Evolutionary conservation across 2,329 filamentous ascomycete species (phyloP).

Genomic region (Fusarium floridanum): DNA sequence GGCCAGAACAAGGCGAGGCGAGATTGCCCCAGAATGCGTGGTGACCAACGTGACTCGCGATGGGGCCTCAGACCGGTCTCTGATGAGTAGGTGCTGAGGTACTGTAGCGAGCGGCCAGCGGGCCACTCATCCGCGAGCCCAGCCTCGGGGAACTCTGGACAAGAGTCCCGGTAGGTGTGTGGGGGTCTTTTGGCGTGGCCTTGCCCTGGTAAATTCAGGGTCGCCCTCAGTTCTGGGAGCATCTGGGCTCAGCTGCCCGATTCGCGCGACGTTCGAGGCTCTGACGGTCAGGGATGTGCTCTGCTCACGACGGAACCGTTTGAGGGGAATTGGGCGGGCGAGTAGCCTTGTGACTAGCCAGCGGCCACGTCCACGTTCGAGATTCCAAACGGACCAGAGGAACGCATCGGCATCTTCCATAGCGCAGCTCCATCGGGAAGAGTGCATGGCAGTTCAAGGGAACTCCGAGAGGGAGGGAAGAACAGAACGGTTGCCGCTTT

Average conservation of each 20-base stretch:
- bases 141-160: slow-evolving; percentile 29
- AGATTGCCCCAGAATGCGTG: slow-evolving; percentile 23
- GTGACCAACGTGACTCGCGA: slow-evolving; percentile 42
- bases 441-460: slow-evolving; percentile 13
- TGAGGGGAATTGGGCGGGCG: slow-evolving; percentile 11
- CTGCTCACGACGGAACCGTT: slow-evolving; percentile 39
- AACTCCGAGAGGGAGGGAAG: slow-evolving; percentile 17
- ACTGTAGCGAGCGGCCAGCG: slow-evolving; percentile 31
- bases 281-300: slow-evolving; percentile 13
- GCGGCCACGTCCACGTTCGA: slow-evolving; percentile 35
- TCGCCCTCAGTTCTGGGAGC: slow-evolving; percentile 30
- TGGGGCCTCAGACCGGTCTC: slow-evolving; percentile 41
- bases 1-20: slow-evolving; percentile 41
- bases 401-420: slow-evolving; percentile 18
- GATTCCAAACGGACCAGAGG: slow-evolving; percentile 38
- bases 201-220: slow-evolving; percentile 19
- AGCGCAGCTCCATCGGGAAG: slow-evolving; percentile 20
- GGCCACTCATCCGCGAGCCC: slow-evolving; percentile 42
- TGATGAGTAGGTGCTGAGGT: slow-evolving; percentile 28
- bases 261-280: slow-evolving; percentile 25
- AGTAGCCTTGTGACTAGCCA: slow-evolving; percentile 33
- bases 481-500: slow-evolving; percentile 39
- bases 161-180: slow-evolving; percentile 34
- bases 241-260: slow-evolving; percentile 30
- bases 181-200: slow-evolving; percentile 1